These are phyloP conservation scores for Clavaria fumosa DNA, from an alignment of 768 basidiomycete species.

Conservation along the genomic window DNA sequence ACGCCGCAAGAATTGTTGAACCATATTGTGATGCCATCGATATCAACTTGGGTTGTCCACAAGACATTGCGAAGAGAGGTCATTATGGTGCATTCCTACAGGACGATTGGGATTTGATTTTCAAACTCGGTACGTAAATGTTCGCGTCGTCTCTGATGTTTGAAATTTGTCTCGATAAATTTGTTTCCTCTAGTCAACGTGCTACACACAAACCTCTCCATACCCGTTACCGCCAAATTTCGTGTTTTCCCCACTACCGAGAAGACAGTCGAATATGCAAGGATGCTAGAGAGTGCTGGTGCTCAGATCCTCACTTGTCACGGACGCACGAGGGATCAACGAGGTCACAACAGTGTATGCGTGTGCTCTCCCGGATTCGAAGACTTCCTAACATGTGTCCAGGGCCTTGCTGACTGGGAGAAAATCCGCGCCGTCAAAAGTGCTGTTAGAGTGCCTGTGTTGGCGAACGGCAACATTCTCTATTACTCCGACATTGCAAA, in stretches of 20 bases:
- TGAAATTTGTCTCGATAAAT: not conserved
- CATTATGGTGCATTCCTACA: conserved; percentile 83
- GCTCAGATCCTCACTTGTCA: conserved; percentile 94
- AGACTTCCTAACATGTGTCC: not conserved
- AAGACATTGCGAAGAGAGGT: conserved; percentile 83
- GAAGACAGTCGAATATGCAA: conserved; percentile 85
- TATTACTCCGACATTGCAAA: conserved; percentile 67
- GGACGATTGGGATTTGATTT: conserved; percentile 89
- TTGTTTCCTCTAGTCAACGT: conserved; percentile 40
- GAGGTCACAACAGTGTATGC: conserved; percentile 64
- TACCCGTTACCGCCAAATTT: conserved; percentile 97
- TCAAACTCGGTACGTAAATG: conserved; percentile 47
- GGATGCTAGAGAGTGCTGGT: conserved; percentile 90
- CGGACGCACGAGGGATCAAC: conserved; percentile 80
- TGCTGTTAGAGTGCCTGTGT: conserved; percentile 82
- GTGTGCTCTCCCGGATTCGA: conserved; percentile 2
- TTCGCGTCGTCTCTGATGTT: not conserved
- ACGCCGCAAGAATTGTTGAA: conserved; percentile 64
- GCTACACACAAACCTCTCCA: conserved; percentile 63
- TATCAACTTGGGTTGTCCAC: conserved; percentile 88
- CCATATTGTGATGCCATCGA: conserved; percentile 84
- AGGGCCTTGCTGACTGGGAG: conserved; percentile 81
- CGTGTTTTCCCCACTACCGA: conserved; percentile 75
- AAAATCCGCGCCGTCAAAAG: conserved; percentile 86
- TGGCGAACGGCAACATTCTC: conserved; percentile 94